phyloP scores from a whole-genome alignment of 108 stramenopile genomes.

The Nannochloropsis granulata region DNA sequence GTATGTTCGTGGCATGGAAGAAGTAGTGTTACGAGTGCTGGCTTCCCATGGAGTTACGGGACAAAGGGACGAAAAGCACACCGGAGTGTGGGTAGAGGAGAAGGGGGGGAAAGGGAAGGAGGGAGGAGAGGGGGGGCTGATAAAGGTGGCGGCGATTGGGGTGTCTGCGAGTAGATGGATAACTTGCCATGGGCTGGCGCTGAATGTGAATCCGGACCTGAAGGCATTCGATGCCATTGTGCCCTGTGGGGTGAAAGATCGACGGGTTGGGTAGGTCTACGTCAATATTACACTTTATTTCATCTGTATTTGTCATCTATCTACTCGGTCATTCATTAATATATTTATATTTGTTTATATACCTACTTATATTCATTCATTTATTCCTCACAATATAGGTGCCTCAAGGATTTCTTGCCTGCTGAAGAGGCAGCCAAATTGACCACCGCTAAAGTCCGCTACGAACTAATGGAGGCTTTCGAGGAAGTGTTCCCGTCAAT shows the following conservation, averaged over 20 bases:
- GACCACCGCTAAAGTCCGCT: neutral
- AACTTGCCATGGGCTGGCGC: conserved; percentile 84
- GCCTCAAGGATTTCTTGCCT: neutral
- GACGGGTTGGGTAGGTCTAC: conserved; percentile 37
- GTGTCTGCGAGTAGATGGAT: conserved; percentile 58
- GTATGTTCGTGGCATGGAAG: conserved; percentile 83
- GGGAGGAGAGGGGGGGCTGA: neutral
- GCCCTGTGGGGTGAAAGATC: conserved; percentile 45
- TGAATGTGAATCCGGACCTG: conserved; percentile 72
- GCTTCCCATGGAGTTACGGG: neutral
- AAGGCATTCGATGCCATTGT: conserved; percentile 54
- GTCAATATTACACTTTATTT: neutral
- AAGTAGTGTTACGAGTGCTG: conserved; percentile 33
- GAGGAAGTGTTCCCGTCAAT: neutral
- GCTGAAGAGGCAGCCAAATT: neutral
- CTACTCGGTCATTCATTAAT: too few relatives aligned
- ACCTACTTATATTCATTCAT: too few relatives aligned
- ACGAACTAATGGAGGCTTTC: neutral
- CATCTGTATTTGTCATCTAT: too few relatives aligned
- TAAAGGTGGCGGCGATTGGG: conserved; percentile 78
- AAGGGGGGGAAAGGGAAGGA: neutral
- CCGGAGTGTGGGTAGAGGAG: conserved; percentile 78
- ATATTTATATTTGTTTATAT: too few relatives aligned
- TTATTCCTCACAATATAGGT: neutral
- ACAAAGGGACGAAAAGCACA: conserved; percentile 21